Percentiles rank a stretch among this genome's conserved stretches.
These are phyloP conservation scores for Perkinsus chesapeaki DNA, from an alignment of 169 alveolate genomes.

Conservation along the genomic window DNA sequence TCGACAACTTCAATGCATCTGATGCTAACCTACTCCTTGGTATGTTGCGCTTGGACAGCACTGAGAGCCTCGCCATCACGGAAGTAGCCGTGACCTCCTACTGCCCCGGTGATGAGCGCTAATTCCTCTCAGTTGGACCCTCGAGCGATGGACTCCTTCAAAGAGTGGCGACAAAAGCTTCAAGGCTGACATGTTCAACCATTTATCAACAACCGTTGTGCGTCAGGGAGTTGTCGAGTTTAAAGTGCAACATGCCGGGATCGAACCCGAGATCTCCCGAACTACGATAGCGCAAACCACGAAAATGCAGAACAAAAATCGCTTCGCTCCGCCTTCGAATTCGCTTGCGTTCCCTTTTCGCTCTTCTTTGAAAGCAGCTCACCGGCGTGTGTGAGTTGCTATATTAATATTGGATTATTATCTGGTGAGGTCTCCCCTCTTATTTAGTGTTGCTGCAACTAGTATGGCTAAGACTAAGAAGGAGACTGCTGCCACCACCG, in stretches of 20 bases:
- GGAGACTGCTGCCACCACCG: not conserved
- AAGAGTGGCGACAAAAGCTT: not conserved
- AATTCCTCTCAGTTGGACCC: not conserved
- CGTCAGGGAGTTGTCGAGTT: not conserved
- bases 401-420: not conserved
- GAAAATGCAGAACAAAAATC: not conserved
- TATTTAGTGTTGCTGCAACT: not conserved
- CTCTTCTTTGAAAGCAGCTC: not conserved
- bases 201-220: not conserved
- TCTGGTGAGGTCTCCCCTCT: not conserved
- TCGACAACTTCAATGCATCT: not conserved
- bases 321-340: not conserved
- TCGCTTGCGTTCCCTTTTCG: not conserved
- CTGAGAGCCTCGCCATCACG: not conserved
- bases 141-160: not conserved
- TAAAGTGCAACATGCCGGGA: not conserved
- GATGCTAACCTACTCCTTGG: not conserved
- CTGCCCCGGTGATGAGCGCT: no score
- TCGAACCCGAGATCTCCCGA: not conserved
- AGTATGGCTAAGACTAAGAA: slow-evolving; percentile 2
- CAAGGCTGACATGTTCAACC: not conserved
- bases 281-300: not conserved
- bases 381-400: not conserved
- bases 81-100: not conserved
- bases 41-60: not conserved